These are phyloP conservation scores for Neurospora tetraspora DNA, from an alignment of 495 filamentous ascomycete genomes.

Conservation along the genomic window DNA sequence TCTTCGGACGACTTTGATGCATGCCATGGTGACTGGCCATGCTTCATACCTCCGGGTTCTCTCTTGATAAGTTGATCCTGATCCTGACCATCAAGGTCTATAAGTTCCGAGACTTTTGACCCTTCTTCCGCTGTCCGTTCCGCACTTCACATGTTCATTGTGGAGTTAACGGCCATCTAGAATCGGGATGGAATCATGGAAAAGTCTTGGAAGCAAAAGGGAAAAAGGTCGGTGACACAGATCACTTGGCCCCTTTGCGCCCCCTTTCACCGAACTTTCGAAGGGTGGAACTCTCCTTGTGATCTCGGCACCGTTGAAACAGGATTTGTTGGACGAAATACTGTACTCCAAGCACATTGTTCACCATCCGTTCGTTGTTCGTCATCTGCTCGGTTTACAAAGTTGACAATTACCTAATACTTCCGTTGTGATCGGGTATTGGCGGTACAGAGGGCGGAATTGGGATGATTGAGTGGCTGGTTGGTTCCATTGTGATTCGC, in stretches of 20 bases:
- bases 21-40: background rate
- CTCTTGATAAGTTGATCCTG: background rate
- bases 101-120: background rate
- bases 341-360: background rate
- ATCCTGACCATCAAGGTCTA: background rate
- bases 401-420: background rate
- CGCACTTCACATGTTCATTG: background rate
- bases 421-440: background rate
- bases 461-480: background rate
- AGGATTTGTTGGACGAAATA: background rate
- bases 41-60: too few species aligned
- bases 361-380: background rate
- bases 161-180: background rate
- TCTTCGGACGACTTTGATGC: background rate
- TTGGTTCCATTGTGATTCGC: background rate
- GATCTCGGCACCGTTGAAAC: background rate
- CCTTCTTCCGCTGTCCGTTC: background rate
- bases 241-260: background rate
- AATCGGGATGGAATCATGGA: background rate
- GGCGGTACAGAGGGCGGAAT: background rate
- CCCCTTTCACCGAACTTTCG: background rate
- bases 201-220: background rate
- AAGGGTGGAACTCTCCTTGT: background rate
- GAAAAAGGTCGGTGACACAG: background rate
- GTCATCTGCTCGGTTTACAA: background rate